These are phyloP conservation scores for Colletotrichum cuscutae DNA, from an alignment of 2,329 filamentous ascomycete species.

Conservation along the genomic window DNA sequence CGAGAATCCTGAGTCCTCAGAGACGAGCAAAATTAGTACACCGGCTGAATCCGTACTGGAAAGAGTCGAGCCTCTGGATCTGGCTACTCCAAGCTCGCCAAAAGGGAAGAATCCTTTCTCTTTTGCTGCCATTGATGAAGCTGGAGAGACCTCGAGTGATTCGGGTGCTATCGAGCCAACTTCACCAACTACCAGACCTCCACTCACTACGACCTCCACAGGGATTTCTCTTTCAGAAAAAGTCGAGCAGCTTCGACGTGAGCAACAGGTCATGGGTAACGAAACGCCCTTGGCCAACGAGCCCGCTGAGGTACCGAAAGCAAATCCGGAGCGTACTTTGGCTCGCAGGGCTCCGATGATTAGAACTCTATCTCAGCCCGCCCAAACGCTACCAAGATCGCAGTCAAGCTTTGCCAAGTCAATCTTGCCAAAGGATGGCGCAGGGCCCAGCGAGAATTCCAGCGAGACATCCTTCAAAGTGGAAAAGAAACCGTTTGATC, in stretches of 20 bases:
- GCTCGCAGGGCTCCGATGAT: constrained; percentile 62
- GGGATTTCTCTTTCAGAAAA: constrained; percentile 53
- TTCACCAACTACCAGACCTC: constrained; percentile 2
- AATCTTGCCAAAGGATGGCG: constrained; percentile 46
- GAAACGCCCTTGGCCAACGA: constrained; percentile 42
- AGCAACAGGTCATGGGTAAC: constrained; percentile 51
- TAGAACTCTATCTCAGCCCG: constrained; percentile 64
- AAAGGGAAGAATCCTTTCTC: constrained; percentile 36
- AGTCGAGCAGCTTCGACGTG: constrained; percentile 62
- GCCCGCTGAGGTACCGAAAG: constrained; percentile 39
- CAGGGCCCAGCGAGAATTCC: constrained; percentile 42
- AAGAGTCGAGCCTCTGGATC: constrained; percentile 60
- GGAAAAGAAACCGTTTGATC: constrained; percentile 83
- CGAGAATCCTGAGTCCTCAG: constrained; percentile 37
- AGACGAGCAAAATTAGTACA: constrained; percentile 44
- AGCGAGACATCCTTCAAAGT: constrained; percentile 56
- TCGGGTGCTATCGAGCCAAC: constrained; percentile 1
- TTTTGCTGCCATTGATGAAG: constrained; percentile 20
- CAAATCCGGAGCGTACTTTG: constrained; percentile 47
- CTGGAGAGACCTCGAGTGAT: background rate
- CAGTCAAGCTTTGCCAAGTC: constrained; percentile 57
- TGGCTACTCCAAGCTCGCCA: constrained; percentile 54
- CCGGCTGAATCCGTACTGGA: constrained; percentile 52
- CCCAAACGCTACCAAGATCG: constrained; percentile 56
- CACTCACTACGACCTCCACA: constrained; percentile 18